Evolutionary conservation across 805 yeast species (phyloP).

Genomic region (Kockiozyma suomiensis): DNA sequence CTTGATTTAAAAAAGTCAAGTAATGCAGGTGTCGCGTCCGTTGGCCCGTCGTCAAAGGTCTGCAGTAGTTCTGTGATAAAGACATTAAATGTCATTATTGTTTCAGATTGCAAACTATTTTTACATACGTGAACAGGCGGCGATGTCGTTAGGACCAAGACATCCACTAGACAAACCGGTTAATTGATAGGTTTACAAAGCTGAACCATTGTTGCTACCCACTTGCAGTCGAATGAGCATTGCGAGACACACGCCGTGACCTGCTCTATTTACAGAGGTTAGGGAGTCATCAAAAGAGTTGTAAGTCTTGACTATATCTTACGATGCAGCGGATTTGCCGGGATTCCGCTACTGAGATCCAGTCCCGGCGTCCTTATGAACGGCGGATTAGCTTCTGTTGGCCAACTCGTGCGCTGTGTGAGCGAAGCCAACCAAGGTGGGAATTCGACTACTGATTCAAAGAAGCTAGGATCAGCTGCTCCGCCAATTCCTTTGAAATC

Average conservation of each 20-base stretch:
- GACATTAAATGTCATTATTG: neutral
- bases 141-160: constrained; percentile 9
- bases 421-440: constrained; percentile 11
- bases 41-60: constrained; percentile 95
- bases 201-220: neutral
- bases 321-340: constrained; percentile 13
- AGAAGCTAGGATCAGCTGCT: neutral
- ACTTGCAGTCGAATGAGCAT: constrained; percentile 19
- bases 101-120: neutral
- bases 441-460: neutral
- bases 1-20: constrained; percentile 53
- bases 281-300: too few relatives aligned
- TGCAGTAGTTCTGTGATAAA: constrained; percentile 58
- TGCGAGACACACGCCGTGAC: constrained; percentile 1
- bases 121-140: neutral
- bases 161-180: neutral
- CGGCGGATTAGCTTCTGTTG: constrained; percentile 9
- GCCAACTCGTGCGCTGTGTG: constrained; percentile 11
- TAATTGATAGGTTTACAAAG: neutral
- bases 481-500: neutral
- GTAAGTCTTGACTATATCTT: too few relatives aligned
- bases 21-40: constrained; percentile 65
- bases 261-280: constrained; percentile 2
- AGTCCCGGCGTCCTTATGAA: constrained; percentile 1
- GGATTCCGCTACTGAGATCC: constrained; percentile 5